Base-by-base conservation (phyloP, 1,284 basidiomycete genomes). In the Ceraceosorus guamensis region DNA sequence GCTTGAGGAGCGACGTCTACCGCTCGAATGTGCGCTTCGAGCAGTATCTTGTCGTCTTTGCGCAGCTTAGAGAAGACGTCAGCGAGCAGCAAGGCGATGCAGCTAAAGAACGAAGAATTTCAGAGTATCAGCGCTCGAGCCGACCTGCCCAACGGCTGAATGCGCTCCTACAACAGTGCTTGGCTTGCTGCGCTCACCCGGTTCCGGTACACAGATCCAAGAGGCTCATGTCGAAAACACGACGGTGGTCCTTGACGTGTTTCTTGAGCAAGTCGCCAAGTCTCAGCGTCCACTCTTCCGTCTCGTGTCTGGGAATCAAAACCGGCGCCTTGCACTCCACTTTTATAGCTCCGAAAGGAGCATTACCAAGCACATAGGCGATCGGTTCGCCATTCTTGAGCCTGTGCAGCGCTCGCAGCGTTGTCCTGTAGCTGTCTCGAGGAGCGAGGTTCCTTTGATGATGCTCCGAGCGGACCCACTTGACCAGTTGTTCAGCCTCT, bases 251-350 rank as follows among this genome's bases (percentile, higher is more conserved):
- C 46, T 45, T 48, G n/a, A 52, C 14, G 4, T 37, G n/a, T 35
- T 56, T 32, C 14, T 8, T 47, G 51, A 56, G 11, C 4, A 31
- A 8, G 2, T 8, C 6, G 3, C 39, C 32, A 2, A 52, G 33
- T 6, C 48, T 32, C 4, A 35, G 34, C 5, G 35, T 30, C 39
- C 53, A 53, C 16, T 50, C 50, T 45, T 59, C 56, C 11, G 56
- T 59, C 46, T 59, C 56, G 6, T 52, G 53, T 39, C 56, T 31
- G 2, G 56, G 56, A 30, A 59, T 59, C 31, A 59, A 41, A 7
- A 47, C 55, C 10, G 56, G 56, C 10, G 46, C 34, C 1, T 47
- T 33, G 18, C 16, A 34, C 5, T 10, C 16, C 7, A 47, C n/a
- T 24, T 11, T 30, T 7, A 49, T 16, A 11, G 4, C 30, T 6